phyloP scores from a whole-genome alignment of 805 yeast genomes.

The Priceomyces carsonii region DNA sequence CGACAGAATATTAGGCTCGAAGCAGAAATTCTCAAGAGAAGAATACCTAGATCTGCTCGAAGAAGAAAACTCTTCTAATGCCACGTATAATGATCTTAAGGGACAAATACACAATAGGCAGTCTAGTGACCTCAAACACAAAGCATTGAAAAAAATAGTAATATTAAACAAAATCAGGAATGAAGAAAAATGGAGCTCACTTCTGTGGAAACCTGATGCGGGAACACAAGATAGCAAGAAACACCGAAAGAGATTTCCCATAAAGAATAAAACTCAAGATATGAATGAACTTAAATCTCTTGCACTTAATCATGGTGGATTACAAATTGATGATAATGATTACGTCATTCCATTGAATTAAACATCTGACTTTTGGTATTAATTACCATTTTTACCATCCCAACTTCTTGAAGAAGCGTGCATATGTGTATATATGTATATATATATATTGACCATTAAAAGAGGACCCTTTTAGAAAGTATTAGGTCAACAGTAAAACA shows the following conservation, averaged over 20 bases:
- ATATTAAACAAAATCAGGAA: constrained; percentile 12
- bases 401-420: too few species aligned
- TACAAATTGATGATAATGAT: constrained; percentile 11
- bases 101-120: constrained; percentile 5
- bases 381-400: constrained; percentile 4
- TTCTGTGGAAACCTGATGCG: constrained; percentile 10
- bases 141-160: constrained; percentile 5
- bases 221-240: not conserved
- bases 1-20: not conserved
- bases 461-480: too few species aligned
- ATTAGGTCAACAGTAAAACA: too few species aligned
- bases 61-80: constrained; percentile 3
- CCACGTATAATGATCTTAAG: constrained; percentile 8
- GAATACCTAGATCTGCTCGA: constrained; percentile 8
- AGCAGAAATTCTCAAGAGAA: not conserved
- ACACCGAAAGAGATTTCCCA: constrained; percentile 5
- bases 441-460: too few species aligned
- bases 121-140: constrained; percentile 3
- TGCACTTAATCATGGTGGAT: constrained; percentile 14
- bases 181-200: constrained; percentile 4
- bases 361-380: too few species aligned
- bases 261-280: constrained; percentile 4
- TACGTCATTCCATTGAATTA: constrained; percentile 9
- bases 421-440: too few species aligned
- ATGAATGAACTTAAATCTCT: constrained; percentile 2